Evolutionary conservation across 2,329 filamentous ascomycete genomes (phyloP), one percentile per base, ranked within the genome.

Genomic region (Neophaeococcomyces aloes): DNA sequence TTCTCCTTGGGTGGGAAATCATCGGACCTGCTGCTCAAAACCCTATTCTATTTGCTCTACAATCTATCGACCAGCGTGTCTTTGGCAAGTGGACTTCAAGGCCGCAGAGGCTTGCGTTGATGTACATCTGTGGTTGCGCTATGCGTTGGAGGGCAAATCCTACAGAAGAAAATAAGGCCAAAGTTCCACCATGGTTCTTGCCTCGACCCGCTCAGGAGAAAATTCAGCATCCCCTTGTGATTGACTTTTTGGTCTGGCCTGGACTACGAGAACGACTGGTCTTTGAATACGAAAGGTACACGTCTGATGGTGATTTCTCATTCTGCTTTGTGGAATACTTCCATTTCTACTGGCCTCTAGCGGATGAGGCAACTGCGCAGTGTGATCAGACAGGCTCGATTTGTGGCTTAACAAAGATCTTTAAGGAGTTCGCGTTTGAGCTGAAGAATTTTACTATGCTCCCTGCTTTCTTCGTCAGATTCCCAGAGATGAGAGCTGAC

Each of bases 371-470:
- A 15, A 51, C 52, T 25, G 52, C 48, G 29, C 41, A 45, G 4
- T 50, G 43, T 29, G 47, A 52, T 29, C 47, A 39, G 11, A 42
- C 32, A 10, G 44, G 43, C 21, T 37, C 41, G 11, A 51, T 47
- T 32, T 40, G 38, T 21, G 48, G 50, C 14, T 40, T 53, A 13
- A 52, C 45, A 19, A 48, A 44, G 34, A 39, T 49, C 4, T 53
- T 52, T 29, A 42, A 48, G n/a, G 48, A 50, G n/a, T 47, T 47
- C 27, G 46, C 42, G 2, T 51, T 50, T 41, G 48, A 53, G 31
- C 46, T 52, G 44, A 52, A 48, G 31, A 50, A 52, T n/a, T 53
- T 49, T 49, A 53, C 51, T n/a, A 53, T 53, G 51, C 44, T 45
- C 23, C 51, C 51, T n/a, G 44, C 29, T 4, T 53, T 53, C 33